Percentiles rank a stretch among this genome's conserved stretches.
Evolutionary conservation across 345 rosid genomes (phyloP).

Genomic region (Barbarea vulgaris): DNA sequence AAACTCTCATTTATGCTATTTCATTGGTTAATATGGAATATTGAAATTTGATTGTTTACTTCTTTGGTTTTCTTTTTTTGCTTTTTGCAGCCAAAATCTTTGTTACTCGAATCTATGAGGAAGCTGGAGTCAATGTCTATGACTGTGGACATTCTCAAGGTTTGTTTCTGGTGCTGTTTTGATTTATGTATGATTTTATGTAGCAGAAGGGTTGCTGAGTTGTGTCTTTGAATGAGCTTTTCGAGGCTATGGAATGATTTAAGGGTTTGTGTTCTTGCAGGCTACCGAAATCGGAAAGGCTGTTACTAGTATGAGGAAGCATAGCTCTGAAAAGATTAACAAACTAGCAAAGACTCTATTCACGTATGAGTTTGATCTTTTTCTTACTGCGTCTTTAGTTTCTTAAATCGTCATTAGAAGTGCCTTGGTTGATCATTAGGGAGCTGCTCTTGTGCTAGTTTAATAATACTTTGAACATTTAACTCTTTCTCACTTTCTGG

Average conservation of each 20-base stretch:
- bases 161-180: slow-evolving; percentile 35
- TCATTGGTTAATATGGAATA: background rate
- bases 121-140: slow-evolving; percentile 73
- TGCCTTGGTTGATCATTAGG: slow-evolving; percentile 19
- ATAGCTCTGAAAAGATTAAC: slow-evolving; percentile 57
- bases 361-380: slow-evolving; percentile 48
- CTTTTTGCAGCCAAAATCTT: slow-evolving; percentile 60
- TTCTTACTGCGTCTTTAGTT: background rate
- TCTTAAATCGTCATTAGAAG: background rate
- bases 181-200: slow-evolving; percentile 12
- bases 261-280: slow-evolving; percentile 46
- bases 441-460: slow-evolving; percentile 15
- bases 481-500: slow-evolving; percentile 17
- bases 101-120: slow-evolving; percentile 67
- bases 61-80: slow-evolving; percentile 2
- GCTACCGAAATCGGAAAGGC: slow-evolving; percentile 84
- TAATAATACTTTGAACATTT: background rate
- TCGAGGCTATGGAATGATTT: background rate
- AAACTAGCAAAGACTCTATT: slow-evolving; percentile 62
- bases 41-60: too few species aligned
- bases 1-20: background rate
- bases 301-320: slow-evolving; percentile 72
- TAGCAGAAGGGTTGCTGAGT: background rate
- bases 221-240: background rate
- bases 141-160: slow-evolving; percentile 70